These are phyloP conservation scores for Russula griseocarnosa DNA, from an alignment of 768 basidiomycete species.

Conservation along the genomic window DNA sequence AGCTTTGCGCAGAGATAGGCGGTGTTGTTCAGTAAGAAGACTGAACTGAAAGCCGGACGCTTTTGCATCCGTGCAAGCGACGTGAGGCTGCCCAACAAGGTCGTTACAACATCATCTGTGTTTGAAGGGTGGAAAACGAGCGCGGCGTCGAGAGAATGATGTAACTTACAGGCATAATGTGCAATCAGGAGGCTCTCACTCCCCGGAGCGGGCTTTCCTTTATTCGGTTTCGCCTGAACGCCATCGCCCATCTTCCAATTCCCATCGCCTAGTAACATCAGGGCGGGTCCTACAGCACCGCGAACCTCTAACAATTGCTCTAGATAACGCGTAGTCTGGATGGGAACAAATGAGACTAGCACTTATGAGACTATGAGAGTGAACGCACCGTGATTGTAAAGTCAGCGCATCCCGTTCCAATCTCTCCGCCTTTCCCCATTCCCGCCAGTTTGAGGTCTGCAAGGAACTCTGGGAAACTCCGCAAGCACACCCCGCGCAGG, in stretches of 20 bases:
- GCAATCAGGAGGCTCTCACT: conserved; percentile 63
- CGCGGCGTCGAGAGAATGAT: conserved; percentile 31
- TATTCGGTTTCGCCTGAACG: conserved; percentile 49
- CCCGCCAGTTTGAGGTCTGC: conserved; percentile 71
- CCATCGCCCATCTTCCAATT: conserved; percentile 94
- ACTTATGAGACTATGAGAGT: neutral
- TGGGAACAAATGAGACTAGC: neutral
- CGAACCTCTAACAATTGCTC: conserved; percentile 67
- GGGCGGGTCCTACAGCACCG: conserved; percentile 58
- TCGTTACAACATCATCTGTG: conserved; percentile 71
- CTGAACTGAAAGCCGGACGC: conserved; percentile 63
- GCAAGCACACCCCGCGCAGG: conserved; percentile 63
- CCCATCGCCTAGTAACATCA: conserved; percentile 74
- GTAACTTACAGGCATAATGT: conserved; percentile 59
- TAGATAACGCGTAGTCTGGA: conserved; percentile 63
- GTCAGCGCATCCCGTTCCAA: conserved; percentile 61
- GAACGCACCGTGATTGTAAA: conserved; percentile 51
- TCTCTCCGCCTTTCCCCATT: conserved; percentile 52
- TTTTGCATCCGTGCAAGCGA: conserved; percentile 56
- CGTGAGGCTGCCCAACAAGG: conserved; percentile 55
- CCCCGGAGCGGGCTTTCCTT: conserved; percentile 43
- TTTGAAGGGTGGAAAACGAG: neutral
- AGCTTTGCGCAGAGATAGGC: conserved; percentile 62
- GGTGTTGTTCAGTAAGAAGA: conserved; percentile 79
- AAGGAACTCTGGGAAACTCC: conserved; percentile 81